Conservation (phyloP, 495 filamentous ascomycete species). For the Hapsidospora chrysogenum region DNA sequence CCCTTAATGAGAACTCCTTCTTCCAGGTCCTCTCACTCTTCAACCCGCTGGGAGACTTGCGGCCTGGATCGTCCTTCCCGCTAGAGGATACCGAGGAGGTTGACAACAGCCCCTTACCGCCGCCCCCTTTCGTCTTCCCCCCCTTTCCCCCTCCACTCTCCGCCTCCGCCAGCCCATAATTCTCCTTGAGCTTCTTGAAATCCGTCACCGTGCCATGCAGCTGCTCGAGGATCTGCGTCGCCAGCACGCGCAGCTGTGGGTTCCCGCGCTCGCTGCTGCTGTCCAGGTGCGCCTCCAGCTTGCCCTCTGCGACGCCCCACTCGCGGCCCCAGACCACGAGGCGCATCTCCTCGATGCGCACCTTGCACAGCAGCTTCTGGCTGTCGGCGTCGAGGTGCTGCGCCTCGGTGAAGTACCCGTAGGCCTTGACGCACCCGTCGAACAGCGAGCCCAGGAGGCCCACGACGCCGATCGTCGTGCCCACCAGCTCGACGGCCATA, state of each 20-base stretch:
- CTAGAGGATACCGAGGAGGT: too few species aligned
- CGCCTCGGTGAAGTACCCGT: slow-evolving; percentile 16
- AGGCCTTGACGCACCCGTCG: slow-evolving; percentile 18
- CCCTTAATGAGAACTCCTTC: slow-evolving; percentile 12
- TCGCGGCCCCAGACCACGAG: slow-evolving; percentile 18
- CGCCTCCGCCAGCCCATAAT: slow-evolving; percentile 16
- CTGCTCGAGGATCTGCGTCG: slow-evolving; percentile 13
- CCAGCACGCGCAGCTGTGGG: slow-evolving; percentile 10
- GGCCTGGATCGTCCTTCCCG: background rate
- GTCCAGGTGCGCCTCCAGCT: slow-evolving; percentile 8
- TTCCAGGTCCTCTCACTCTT: slow-evolving; percentile 4
- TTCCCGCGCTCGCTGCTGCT: slow-evolving; percentile 1
- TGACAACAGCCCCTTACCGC: background rate
- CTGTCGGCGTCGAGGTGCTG: slow-evolving; percentile 14
- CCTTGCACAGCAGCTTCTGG: slow-evolving; percentile 18
- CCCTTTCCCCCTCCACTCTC: background rate
- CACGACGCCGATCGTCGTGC: slow-evolving; percentile 8
- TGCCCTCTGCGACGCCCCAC: slow-evolving; percentile 19
- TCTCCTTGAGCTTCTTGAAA: slow-evolving; percentile 18
- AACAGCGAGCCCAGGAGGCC: slow-evolving; percentile 13
- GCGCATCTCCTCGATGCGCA: slow-evolving; percentile 20
- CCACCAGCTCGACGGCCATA: background rate
- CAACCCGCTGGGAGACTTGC: slow-evolving; percentile 1
- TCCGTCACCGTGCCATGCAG: slow-evolving; percentile 18
- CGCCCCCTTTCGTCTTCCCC: background rate